A percentile compares a stretch with the other conserved stretches of the same genome.
These are phyloP conservation scores for Haplosporangium sp. DNA, from an alignment of 371 early-diverging fungal species.

Conservation along the genomic window DNA sequence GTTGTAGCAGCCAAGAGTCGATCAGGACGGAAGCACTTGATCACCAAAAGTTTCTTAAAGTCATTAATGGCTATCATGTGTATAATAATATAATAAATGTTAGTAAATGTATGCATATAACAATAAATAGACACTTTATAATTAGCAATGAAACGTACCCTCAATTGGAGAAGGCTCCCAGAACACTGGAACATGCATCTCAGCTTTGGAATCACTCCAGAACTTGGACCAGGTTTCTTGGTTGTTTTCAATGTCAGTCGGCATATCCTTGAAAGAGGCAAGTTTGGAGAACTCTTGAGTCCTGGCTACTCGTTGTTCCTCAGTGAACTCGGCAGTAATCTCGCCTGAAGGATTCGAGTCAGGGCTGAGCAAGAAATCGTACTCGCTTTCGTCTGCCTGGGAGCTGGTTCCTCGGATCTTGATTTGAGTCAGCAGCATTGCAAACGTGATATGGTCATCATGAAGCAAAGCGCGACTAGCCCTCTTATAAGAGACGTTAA, in stretches of 20 bases:
- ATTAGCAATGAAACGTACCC: conserved; percentile 55
- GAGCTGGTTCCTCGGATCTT: conserved; percentile 71
- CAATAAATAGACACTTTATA: no score
- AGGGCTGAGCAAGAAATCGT: conserved; percentile 74
- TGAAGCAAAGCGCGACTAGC: conserved; percentile 89
- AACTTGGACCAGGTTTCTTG: conserved; percentile 72
- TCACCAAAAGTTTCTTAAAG: conserved; percentile 82
- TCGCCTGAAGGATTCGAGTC: conserved; percentile 60
- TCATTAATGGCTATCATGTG: conserved; percentile 29
- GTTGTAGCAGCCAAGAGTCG: conserved; percentile 81
- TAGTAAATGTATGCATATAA: not conserved
- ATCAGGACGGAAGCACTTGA: conserved; percentile 93
- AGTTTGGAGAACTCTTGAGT: conserved; percentile 68
- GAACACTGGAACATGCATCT: conserved; percentile 73
- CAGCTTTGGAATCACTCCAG: conserved; percentile 65
- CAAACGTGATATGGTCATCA: conserved; percentile 92
- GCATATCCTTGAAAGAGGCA: conserved; percentile 66
- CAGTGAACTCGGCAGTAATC: conserved; percentile 63
- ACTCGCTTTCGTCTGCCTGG: conserved; percentile 78
- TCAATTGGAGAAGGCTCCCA: conserved; percentile 65
- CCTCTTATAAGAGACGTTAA: conserved; percentile 84
- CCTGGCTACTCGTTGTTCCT: conserved; percentile 71
- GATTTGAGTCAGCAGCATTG: conserved; percentile 89
- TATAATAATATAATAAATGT: not conserved
- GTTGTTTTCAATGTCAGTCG: conserved; percentile 64